Base-by-base conservation (phyloP, 2,329 filamentous ascomycete species). In the Epichloe sp. region DNA sequence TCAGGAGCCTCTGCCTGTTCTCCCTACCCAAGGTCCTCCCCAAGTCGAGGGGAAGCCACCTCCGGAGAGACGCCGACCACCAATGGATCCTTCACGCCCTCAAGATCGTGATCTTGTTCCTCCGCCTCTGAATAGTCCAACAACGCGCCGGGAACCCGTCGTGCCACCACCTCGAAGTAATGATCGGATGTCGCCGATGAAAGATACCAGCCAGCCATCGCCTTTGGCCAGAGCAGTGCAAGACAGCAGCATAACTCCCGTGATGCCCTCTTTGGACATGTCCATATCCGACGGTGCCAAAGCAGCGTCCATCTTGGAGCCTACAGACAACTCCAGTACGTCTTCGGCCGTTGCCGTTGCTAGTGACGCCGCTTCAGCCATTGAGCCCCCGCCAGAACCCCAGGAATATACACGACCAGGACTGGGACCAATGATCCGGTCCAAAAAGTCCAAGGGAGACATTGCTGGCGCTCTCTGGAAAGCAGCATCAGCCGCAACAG, bases 361-460 rank as follows among this genome's bases (percentile, higher is more conserved):
- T 2, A 61, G 60, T 14, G 60, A 65, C 4, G 60, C 65, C 11
- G 12, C 43, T 19, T 12, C 51, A 8, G n/a, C 59, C 11, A 38
- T 50, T 34, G 64, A 65, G 36, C 56, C 63, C 6, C 48, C 37
- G 3, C 49, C 50, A 15, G 50, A 45, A 21, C 48, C 49, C 1
- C 55, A 55, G 7, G 71, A 74, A 49, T 73, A 76, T 2, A 61
- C 55, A 6, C 70, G 87, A n/a, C 88, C 88, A 17, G 89, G 88
- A 1, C 75, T 95, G 6, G 88, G 88, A 0, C 88, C 89, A 2
- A 95, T 95, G 90, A 85, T 96, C 60, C 91, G 88, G 67, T 80
- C 84, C 55, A 88, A 87, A 62, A 80, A 78, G 54, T 83, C 82
- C 1, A 82, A 78, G 55, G 77, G 74, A n/a, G 83, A 93, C 52